Evolutionary conservation across 2,329 filamentous ascomycete genomes (phyloP), one percentile per base, ranked within the genome.

Genomic region (Botrytis aclada): DNA sequence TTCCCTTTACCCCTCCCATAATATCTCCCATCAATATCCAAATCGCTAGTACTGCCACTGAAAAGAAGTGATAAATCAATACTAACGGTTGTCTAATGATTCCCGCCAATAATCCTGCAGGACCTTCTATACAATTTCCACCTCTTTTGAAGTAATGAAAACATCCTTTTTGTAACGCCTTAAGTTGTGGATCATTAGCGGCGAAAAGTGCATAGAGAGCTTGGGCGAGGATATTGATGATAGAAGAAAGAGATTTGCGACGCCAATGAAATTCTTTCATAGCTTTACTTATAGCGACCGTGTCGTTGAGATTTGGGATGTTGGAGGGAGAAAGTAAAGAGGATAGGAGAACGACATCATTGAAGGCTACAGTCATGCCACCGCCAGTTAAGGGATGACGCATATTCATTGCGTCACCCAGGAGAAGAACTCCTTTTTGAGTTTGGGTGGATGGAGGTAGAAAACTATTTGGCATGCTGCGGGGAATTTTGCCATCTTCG

Each of bases 391-490:
- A 87, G 2, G 96, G 96, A 83, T 99, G 96, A n/a, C 96, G 93
- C 96, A 99, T 99, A 85, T 99, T 99, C 87, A 97, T 91, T 22
- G 96, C 95, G 81, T 99, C 96, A 74, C 96, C 96, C 14, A 98
- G 87, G 51, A 99, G 85, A 66, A 97, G 86, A 74, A 97, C 84
- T 6, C 93, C 93, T 1, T 90, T 88, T 18, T 88, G 87, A 80
- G 93, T 92, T 74, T 92, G 92, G 62, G 83, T 84, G 0, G 89
- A 88, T 0, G 96, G 89, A 8, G 96, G 95, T 3, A 99, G 88
- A 86, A 93, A 99, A 74, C 92, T 95, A 83, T 98, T 99, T 70
- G 96, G 96, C 96, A 99, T 99, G 78, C 90, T 93, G 75, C 83
- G 83, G 25, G 94, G 91, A 74, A 98, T 88, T 77, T 90, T 90